Evolutionary conservation across 1,139 yeast genomes (phyloP).

Genomic region (Sugiyamaella xylanicola): DNA sequence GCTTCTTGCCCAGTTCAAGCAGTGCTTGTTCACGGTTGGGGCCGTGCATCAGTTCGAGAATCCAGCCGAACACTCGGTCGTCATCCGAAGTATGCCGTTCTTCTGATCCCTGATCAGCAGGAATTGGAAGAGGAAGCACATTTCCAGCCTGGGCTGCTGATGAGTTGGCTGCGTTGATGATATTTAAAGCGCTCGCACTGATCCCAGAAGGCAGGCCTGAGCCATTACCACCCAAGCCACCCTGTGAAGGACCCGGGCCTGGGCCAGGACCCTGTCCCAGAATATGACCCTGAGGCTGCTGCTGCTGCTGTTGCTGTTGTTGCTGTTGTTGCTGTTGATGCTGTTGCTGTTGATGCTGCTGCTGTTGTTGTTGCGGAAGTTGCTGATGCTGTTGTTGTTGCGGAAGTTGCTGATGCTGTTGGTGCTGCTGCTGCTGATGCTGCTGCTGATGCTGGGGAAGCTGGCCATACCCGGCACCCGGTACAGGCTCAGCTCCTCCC

Average conservation of each 20-base stretch:
- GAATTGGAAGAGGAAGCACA: not conserved
- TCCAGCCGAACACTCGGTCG: conserved; percentile 88
- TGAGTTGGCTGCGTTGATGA: conserved; percentile 8
- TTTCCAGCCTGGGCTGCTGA: conserved; percentile 3
- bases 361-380: conserved; percentile 12
- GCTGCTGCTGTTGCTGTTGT: not conserved
- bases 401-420: conserved; percentile 9
- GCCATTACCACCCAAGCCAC: not conserved
- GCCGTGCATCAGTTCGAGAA: conserved; percentile 84
- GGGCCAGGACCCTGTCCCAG: not conserved
- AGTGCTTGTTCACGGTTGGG: conserved; percentile 91
- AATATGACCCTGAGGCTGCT: not conserved
- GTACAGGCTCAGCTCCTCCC: not conserved
- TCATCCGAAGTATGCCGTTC: conserved; percentile 66
- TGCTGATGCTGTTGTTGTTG: conserved; percentile 15
- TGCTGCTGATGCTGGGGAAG: conserved; percentile 15
- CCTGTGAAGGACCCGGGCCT: not conserved
- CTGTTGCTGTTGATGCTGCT: conserved; percentile 7
- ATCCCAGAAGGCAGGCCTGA: conserved; percentile 8
- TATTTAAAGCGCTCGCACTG: conserved; percentile 4
- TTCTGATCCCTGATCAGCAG: not conserved
- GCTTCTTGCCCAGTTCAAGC: conserved; percentile 85
- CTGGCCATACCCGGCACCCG: not conserved
- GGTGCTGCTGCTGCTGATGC: conserved; percentile 15
- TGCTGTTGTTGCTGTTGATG: conserved; percentile 28